Evolutionary conservation across 208 protist species (phyloP).

Genomic region (Leptomonas pyrrhocoris): DNA sequence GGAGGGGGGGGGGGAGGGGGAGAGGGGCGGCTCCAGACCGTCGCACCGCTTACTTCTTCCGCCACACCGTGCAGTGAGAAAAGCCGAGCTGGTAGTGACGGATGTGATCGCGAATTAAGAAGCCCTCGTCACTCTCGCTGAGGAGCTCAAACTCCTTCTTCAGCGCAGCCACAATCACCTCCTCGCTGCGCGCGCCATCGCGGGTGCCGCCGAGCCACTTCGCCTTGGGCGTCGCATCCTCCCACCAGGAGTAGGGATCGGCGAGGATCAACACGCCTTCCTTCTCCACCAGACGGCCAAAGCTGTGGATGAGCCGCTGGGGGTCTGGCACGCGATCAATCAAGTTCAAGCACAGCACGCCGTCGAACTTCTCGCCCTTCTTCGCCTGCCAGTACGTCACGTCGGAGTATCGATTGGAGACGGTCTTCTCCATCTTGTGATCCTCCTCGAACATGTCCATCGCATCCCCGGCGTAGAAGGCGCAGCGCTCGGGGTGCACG

Average conservation of each 20-base stretch:
- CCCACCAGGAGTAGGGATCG: conserved; percentile 89
- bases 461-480: conserved; percentile 69
- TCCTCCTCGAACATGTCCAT: conserved; percentile 60
- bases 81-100: conserved; percentile 90
- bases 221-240: conserved; percentile 55
- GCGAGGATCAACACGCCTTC: conserved; percentile 80
- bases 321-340: conserved; percentile 85
- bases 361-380: conserved; percentile 70
- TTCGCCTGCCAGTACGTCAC: conserved; percentile 59
- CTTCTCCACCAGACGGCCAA: conserved; percentile 43
- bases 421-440: conserved; percentile 15
- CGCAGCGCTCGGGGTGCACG: conserved; percentile 45
- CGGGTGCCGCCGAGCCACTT: conserved; percentile 78
- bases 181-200: conserved; percentile 44
- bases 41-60: conserved; percentile 26
- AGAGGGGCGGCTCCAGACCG: too few species aligned
- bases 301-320: conserved; percentile 51
- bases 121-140: conserved; percentile 76
- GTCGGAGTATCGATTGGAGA: conserved; percentile 41
- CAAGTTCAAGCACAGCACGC: conserved; percentile 79
- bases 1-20: too few species aligned
- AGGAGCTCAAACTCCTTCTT: conserved; percentile 72
- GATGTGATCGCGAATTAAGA: conserved; percentile 88
- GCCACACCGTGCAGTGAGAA: conserved; percentile 84
- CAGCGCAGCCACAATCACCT: conserved; percentile 64